Evolutionary conservation across 352 stramenopile genomes (phyloP).

Genomic region (Thraustochytrium sp.): DNA sequence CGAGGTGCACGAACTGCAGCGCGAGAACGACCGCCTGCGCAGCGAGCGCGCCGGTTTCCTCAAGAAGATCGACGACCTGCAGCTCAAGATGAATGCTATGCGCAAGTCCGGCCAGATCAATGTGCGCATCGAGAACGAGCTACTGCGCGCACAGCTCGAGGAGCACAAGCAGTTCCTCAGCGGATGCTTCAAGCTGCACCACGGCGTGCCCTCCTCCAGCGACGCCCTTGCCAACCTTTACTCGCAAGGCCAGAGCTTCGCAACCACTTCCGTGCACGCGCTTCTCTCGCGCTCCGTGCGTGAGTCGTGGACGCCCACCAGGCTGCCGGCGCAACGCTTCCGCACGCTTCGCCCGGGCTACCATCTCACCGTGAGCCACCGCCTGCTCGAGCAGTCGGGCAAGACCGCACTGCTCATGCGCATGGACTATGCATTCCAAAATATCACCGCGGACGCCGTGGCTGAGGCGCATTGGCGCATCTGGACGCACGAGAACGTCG

Average conservation of each 20-base stretch:
- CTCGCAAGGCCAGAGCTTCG: conserved; percentile 6
- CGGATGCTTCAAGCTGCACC: conserved; percentile 34
- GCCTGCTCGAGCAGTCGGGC: neutral
- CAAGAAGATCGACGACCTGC: conserved; percentile 36
- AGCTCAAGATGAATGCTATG: conserved; percentile 29
- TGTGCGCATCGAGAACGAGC: conserved; percentile 10
- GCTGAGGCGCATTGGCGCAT: conserved; percentile 24
- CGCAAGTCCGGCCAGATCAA: neutral
- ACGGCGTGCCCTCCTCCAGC: neutral
- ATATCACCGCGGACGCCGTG: neutral
- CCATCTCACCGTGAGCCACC: neutral
- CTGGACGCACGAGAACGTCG: neutral
- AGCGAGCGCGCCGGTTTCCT: conserved; percentile 27
- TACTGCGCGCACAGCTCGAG: conserved; percentile 14
- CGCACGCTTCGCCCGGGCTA: neutral
- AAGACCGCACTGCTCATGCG: neutral
- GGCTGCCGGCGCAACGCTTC: neutral
- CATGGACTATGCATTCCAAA: conserved; percentile 1
- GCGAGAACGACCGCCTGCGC: conserved; percentile 27
- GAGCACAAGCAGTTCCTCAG: conserved; percentile 37
- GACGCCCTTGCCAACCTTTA: neutral
- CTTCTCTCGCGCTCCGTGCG: neutral
- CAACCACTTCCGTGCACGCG: neutral
- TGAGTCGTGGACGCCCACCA: conserved; percentile 15
- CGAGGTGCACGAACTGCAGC: neutral